phyloP scores from a whole-genome alignment of 2,329 filamentous ascomycete genomes.

The Talaromyces sp. region DNA sequence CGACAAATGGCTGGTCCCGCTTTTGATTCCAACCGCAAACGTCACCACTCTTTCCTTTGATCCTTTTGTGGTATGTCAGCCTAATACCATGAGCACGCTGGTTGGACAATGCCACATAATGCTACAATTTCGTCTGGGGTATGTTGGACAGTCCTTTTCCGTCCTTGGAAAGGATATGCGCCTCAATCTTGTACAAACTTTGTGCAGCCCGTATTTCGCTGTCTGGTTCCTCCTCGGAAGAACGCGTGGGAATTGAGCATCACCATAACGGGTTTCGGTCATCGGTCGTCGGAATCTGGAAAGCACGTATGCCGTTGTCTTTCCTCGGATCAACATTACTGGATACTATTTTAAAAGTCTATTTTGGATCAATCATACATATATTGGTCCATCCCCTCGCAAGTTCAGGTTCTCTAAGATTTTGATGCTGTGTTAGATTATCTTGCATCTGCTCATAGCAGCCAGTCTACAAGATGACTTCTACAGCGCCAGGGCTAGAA shows the following conservation, averaged over 20 bases:
- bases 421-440: neutral
- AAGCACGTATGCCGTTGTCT: neutral
- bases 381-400: neutral
- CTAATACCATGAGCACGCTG: neutral
- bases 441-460: neutral
- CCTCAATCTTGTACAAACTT: too few relatives aligned
- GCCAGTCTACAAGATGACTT: constrained; percentile 3
- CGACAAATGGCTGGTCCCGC: neutral
- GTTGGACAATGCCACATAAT: constrained; percentile 1
- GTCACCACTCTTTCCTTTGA: neutral
- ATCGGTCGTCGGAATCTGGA: neutral
- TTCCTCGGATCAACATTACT: neutral
- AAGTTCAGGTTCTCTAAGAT: neutral
- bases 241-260: neutral
- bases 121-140: neutral
- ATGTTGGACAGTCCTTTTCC: neutral
- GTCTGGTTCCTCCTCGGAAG: neutral
- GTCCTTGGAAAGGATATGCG: neutral
- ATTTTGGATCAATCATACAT: neutral
- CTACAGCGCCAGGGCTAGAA: neutral
- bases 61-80: neutral
- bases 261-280: neutral
- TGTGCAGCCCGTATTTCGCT: neutral
- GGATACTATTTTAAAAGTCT: neutral
- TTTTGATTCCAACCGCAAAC: constrained; percentile 1